Percentiles rank a stretch among this genome's conserved stretches.
These are phyloP conservation scores for Tuctoria greenei DNA, from an alignment of 176 grass and related monocot species.

Conservation along the genomic window DNA sequence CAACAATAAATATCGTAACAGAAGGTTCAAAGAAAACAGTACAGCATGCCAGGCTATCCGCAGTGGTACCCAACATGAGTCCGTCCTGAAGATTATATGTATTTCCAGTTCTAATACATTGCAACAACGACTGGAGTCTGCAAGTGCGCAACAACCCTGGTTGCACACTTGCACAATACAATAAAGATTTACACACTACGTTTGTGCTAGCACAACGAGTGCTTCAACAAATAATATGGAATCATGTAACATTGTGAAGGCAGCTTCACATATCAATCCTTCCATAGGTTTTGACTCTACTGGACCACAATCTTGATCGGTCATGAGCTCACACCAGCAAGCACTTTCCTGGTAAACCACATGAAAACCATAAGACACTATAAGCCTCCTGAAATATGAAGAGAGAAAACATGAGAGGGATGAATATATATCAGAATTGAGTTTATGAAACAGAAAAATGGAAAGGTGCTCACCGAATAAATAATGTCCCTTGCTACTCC, in stretches of 20 bases:
- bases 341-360: not conserved
- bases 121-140: not conserved
- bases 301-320: not conserved
- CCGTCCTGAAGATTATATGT: not conserved
- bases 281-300: not conserved
- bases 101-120: not conserved
- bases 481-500: slow-evolving; percentile 36
- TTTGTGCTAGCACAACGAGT: slow-evolving; percentile 35
- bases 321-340: not conserved
- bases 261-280: not conserved
- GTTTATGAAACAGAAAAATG: not conserved
- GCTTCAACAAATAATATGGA: slow-evolving; percentile 17
- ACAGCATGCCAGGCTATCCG: slow-evolving; percentile 13
- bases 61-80: not conserved
- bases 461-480: slow-evolving; percentile 1
- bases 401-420: not conserved
- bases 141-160: not conserved
- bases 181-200: not conserved
- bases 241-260: slow-evolving; percentile 10
- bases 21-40: not conserved
- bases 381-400: not conserved
- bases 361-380: not conserved
- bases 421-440: not conserved
- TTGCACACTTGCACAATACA: not conserved
- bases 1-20: slow-evolving; percentile 16